Percentiles rank a stretch among this genome's conserved stretches.
Conservation (phyloP, 345 rosid genomes). For the Eucalyptus dawsonii region DNA sequence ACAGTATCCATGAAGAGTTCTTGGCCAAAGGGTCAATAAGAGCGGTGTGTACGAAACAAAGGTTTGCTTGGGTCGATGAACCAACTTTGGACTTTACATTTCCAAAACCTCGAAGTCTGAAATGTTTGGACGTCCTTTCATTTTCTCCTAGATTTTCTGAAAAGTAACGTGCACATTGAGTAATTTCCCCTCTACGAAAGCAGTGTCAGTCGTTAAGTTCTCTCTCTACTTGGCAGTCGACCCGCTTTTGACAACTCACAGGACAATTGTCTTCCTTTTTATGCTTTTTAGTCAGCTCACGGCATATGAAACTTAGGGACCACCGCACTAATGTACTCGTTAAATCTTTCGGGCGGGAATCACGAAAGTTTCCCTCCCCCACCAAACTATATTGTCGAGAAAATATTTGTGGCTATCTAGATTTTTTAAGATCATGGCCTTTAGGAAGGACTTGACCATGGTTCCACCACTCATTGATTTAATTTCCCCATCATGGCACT, state of each 20-base stretch:
- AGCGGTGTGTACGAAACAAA: neutral
- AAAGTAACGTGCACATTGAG: neutral
- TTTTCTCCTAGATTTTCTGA: neutral
- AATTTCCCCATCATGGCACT: neutral
- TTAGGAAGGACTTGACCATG: neutral
- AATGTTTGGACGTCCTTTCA: neutral
- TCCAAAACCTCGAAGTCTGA: neutral
- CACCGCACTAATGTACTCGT: neutral
- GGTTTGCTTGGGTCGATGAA: neutral
- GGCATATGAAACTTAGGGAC: neutral
- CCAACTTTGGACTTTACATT: neutral
- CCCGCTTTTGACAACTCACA: neutral
- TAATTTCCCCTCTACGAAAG: neutral
- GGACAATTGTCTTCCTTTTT: neutral
- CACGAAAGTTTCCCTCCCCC: neutral
- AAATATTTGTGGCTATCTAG: neutral
- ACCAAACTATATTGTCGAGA: neutral
- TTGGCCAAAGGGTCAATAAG: neutral
- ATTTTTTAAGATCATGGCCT: neutral
- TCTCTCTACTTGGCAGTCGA: neutral
- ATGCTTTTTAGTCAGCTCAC: neutral
- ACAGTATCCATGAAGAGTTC: neutral
- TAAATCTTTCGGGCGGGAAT: neutral
- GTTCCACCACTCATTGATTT: neutral
- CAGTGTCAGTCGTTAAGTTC: neutral